These are phyloP conservation scores for Neocucurbitaria cava DNA, from an alignment of 2,329 filamentous ascomycete genomes.

Conservation along the genomic window DNA sequence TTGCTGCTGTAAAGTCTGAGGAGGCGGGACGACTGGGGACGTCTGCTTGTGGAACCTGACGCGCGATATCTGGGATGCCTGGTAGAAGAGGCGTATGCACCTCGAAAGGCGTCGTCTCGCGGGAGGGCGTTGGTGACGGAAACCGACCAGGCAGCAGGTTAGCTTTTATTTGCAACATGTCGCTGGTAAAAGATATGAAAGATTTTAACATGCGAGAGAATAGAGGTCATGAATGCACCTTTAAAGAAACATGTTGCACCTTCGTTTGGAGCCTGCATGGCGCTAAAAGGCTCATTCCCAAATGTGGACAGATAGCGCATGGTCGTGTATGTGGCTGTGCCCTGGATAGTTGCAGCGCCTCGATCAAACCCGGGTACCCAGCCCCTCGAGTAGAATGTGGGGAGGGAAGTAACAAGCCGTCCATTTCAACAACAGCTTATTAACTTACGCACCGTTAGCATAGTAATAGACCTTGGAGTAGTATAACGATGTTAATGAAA, in stretches of 20 bases:
- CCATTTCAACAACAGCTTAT: not conserved
- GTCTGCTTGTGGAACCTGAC: not conserved
- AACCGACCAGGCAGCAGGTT: conserved; percentile 6
- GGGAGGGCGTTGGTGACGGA: conserved; percentile 5
- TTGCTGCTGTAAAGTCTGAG: conserved; percentile 2
- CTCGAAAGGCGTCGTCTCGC: not conserved
- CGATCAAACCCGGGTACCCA: not conserved
- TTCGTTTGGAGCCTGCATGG: not conserved
- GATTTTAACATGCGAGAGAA: not conserved
- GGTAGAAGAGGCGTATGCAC: not conserved
- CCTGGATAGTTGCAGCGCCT: not conserved
- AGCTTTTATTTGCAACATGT: not conserved
- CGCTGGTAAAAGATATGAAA: not conserved
- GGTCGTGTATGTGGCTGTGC: not conserved
- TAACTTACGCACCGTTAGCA: not conserved
- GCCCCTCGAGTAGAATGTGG: not conserved
- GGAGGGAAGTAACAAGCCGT: not conserved
- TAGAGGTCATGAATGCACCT: not conserved
- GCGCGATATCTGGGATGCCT: not conserved
- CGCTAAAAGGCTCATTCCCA: not conserved
- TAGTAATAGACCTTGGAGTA: not conserved
- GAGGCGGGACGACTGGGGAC: not conserved
- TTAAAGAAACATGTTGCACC: not conserved
- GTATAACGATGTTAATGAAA: not conserved
- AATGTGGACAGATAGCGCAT: not conserved